Evolutionary conservation across 2,329 filamentous ascomycete species (phyloP).

Genomic region (Graphiopsis chlorocephala): DNA sequence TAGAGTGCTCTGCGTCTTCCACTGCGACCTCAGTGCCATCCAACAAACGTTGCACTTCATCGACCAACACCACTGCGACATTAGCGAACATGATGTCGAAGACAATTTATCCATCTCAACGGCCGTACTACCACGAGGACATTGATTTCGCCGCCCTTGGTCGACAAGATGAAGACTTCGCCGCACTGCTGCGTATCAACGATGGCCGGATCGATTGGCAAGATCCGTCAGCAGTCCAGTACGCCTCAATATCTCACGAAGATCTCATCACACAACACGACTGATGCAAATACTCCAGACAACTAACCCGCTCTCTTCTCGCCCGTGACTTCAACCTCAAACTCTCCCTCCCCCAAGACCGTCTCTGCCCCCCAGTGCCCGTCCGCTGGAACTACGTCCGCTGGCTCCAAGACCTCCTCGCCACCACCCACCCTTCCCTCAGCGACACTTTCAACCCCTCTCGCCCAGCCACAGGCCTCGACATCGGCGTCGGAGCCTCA

Average conservation of each 20-base stretch:
- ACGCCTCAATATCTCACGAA: conserved; percentile 30
- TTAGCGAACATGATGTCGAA: not conserved
- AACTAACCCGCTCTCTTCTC: conserved; percentile 75
- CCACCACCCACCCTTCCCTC: conserved; percentile 59
- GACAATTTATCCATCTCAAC: not conserved
- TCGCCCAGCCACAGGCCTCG: conserved; percentile 57
- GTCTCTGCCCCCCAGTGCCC: conserved; percentile 81
- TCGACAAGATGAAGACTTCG: conserved; percentile 57
- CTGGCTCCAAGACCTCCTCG: conserved; percentile 80
- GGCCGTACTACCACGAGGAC: conserved; percentile 51
- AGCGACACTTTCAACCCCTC: conserved; percentile 39
- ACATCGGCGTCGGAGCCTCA: conserved; percentile 79
- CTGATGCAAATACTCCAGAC: conserved; percentile 63
- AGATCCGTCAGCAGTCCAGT: conserved; percentile 72
- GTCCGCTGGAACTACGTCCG: conserved; percentile 76
- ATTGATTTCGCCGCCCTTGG: conserved; percentile 64
- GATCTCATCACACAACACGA: not conserved
- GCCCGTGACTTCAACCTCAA: conserved; percentile 70
- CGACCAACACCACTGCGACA: not conserved
- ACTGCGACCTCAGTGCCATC: not conserved
- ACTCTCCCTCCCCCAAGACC: conserved; percentile 69
- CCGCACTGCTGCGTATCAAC: conserved; percentile 43
- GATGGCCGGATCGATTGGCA: conserved; percentile 72
- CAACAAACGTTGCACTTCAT: not conserved
- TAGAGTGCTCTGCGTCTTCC: not conserved